phyloP scores from a whole-genome alignment of 2,329 filamentous ascomycete genomes.

The Blastomyces percursus region DNA sequence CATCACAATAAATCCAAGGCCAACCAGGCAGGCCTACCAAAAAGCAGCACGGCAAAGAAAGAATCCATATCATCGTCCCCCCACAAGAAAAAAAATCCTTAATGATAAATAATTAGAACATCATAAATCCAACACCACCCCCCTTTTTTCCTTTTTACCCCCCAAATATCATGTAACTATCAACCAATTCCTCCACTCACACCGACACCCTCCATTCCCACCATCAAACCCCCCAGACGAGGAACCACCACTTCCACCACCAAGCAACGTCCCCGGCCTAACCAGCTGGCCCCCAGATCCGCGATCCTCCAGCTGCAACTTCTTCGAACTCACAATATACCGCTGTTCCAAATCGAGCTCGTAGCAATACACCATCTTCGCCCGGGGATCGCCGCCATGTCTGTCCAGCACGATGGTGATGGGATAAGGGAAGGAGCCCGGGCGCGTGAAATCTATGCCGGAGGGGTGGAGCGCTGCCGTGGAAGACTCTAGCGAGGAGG shows the following conservation, averaged over 20 bases:
- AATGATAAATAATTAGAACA: neutral
- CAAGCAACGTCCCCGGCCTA: conserved; percentile 41
- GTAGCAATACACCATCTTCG: conserved; percentile 53
- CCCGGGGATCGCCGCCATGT: conserved; percentile 43
- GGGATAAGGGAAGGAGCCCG: conserved; percentile 51
- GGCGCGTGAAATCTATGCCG: conserved; percentile 39
- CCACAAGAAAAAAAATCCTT: neutral
- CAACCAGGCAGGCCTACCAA: neutral
- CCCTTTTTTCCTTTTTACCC: neutral
- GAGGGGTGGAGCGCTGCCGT: conserved; percentile 20
- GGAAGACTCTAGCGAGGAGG: conserved; percentile 20
- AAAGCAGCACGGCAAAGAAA: neutral
- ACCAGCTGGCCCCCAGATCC: conserved; percentile 41
- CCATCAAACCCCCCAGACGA: conserved; percentile 39
- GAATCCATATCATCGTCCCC: neutral
- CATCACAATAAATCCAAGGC: too few species aligned
- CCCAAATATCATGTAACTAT: neutral
- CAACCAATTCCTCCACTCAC: conserved; percentile 48
- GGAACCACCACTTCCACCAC: conserved; percentile 12
- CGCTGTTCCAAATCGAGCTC: conserved; percentile 40
- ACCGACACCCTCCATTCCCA: conserved; percentile 49
- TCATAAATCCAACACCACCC: neutral
- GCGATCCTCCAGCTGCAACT: conserved; percentile 44
- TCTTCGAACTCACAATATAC: conserved; percentile 35
- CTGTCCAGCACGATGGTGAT: conserved; percentile 50